Percentiles rank a stretch among this genome's conserved stretches.
These are phyloP conservation scores for Osmozyma mogii DNA, from an alignment of 805 yeast species.

Conservation along the genomic window DNA sequence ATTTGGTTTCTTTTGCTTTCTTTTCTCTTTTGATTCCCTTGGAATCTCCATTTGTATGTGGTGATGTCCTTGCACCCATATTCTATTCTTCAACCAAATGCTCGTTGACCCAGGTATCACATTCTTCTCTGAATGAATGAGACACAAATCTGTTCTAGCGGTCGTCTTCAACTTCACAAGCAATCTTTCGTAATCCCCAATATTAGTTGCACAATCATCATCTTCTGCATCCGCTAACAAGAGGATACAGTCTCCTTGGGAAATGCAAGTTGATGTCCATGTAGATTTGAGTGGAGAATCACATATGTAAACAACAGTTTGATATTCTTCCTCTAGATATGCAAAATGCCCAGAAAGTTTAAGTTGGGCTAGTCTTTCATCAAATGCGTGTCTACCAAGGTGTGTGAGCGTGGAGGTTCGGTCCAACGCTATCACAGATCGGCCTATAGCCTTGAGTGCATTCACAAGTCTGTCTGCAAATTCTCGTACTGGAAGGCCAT, in stretches of 20 bases:
- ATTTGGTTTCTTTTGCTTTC: constrained; percentile 13
- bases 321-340: constrained; percentile 81
- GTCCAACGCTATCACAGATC: constrained; percentile 70
- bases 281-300: constrained; percentile 76
- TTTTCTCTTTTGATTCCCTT: constrained; percentile 13
- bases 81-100: constrained; percentile 74
- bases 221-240: constrained; percentile 78
- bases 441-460: constrained; percentile 68
- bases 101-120: constrained; percentile 83
- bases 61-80: constrained; percentile 92
- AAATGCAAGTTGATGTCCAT: constrained; percentile 89
- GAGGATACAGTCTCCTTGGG: constrained; percentile 93
- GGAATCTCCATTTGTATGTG: constrained; percentile 66
- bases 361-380: constrained; percentile 66
- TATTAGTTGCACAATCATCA: constrained; percentile 45
- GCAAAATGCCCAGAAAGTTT: constrained; percentile 86
- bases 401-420: constrained; percentile 74
- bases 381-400: constrained; percentile 89
- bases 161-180: constrained; percentile 70
- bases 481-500: constrained; percentile 78
- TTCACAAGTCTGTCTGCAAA: constrained; percentile 68
- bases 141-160: constrained; percentile 79
- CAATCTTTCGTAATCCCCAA: constrained; percentile 82
- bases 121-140: constrained; percentile 73
- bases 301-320: constrained; percentile 83